Evolutionary conservation across 371 early-diverging fungal genomes (phyloP).

Genomic region (Mortierella sp.): DNA sequence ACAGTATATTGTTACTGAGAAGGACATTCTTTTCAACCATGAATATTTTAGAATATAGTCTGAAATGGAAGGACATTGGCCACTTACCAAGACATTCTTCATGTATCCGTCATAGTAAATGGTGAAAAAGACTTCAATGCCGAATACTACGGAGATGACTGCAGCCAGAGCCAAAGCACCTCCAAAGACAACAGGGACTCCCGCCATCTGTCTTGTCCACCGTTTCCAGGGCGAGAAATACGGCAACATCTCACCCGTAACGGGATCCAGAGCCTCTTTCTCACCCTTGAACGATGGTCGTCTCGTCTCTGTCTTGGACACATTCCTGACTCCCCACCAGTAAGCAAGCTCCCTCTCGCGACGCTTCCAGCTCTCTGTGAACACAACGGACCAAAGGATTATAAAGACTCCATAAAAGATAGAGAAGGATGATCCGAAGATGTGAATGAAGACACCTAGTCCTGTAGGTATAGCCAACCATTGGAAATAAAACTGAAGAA

Average conservation of each 20-base stretch:
- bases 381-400: slow-evolving; percentile 79
- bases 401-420: slow-evolving; percentile 74
- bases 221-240: slow-evolving; percentile 78
- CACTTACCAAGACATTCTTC: slow-evolving; percentile 56
- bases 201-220: slow-evolving; percentile 71
- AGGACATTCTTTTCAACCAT: background rate
- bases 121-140: slow-evolving; percentile 80
- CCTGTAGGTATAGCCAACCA: slow-evolving; percentile 79
- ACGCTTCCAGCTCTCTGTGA: slow-evolving; percentile 86
- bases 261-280: slow-evolving; percentile 66
- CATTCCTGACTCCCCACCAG: slow-evolving; percentile 83
- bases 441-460: slow-evolving; percentile 72
- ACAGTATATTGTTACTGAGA: background rate
- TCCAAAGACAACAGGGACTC: slow-evolving; percentile 72
- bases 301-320: slow-evolving; percentile 70
- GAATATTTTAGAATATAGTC: background rate
- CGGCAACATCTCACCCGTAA: slow-evolving; percentile 82
- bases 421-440: slow-evolving; percentile 68
- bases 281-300: slow-evolving; percentile 81
- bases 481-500: slow-evolving; percentile 85
- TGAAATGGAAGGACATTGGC: background rate
- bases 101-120: slow-evolving; percentile 86
- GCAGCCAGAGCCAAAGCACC: slow-evolving; percentile 73
- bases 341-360: slow-evolving; percentile 78
- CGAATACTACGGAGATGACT: slow-evolving; percentile 79